Conservation (phyloP, 1,284 basidiomycete species). For the Xerocomus cyaneibrunnescens region DNA sequence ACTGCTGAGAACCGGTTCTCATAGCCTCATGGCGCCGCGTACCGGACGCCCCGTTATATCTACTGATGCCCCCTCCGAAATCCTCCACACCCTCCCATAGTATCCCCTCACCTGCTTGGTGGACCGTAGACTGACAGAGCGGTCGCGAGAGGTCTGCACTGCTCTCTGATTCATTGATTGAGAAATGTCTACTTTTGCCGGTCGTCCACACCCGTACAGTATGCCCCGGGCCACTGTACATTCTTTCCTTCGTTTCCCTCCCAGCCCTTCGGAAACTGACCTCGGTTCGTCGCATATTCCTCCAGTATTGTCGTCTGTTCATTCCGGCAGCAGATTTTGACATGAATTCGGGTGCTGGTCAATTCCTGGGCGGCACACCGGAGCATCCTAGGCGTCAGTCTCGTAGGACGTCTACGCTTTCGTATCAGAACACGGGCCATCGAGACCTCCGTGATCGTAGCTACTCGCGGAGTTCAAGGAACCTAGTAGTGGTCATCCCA, state of each 20-base stretch:
- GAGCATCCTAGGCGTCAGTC: conserved; percentile 40
- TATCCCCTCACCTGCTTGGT: not conserved
- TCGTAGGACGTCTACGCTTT: conserved; percentile 50
- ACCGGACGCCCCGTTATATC: not conserved
- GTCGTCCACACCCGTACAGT: conserved; percentile 29
- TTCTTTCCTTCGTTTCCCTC: conserved; percentile 42
- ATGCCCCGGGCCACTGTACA: conserved; percentile 27
- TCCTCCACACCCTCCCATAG: not conserved
- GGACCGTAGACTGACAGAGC: too few species aligned
- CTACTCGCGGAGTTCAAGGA: conserved; percentile 47
- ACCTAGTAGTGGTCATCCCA: conserved; percentile 68
- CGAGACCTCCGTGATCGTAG: conserved; percentile 51
- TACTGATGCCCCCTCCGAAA: not conserved
- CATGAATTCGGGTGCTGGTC: conserved; percentile 6
- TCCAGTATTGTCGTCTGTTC: conserved; percentile 17
- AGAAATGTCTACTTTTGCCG: conserved; percentile 33
- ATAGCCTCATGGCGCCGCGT: not conserved
- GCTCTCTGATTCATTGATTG: not conserved
- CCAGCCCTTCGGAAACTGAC: conserved; percentile 58
- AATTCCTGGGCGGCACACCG: conserved; percentile 19
- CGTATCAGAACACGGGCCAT: conserved; percentile 54
- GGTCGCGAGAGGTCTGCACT: too few species aligned
- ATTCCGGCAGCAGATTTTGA: conserved; percentile 25
- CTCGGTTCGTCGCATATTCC: conserved; percentile 36
- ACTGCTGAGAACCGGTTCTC: not conserved